Conservation (phyloP, 1,284 basidiomycete genomes). For the Tilletiopsis washingtonensis region DNA sequence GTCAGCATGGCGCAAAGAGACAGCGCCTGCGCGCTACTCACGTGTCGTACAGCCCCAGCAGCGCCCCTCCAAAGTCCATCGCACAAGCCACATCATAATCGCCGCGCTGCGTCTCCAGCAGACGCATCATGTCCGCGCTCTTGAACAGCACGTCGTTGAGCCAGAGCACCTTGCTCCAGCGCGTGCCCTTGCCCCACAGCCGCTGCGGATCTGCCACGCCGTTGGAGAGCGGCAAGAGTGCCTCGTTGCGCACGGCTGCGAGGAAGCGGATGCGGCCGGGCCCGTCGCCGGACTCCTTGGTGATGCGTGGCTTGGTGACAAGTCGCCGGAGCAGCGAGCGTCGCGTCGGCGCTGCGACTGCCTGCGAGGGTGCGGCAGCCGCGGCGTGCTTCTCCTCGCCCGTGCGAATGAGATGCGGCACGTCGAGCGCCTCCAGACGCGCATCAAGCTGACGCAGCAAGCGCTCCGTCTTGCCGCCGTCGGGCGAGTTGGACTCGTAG, state of each 20-base stretch:
- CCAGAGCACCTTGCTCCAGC: neutral
- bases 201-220: neutral
- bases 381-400: neutral
- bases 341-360: too few relatives aligned
- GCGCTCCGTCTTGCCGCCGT: neutral
- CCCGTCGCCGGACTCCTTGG: neutral
- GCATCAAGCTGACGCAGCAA: neutral
- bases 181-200: neutral
- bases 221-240: neutral
- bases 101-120: neutral
- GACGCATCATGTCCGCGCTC: neutral
- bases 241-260: slow-evolving; percentile 1
- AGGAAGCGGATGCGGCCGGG: neutral
- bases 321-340: too few relatives aligned
- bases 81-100: slow-evolving; percentile 1
- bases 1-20: neutral
- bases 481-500: slow-evolving; percentile 1
- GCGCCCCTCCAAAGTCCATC: neutral
- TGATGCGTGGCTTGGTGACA: neutral
- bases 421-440: neutral
- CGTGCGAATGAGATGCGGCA: neutral
- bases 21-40: neutral
- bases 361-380: too few relatives aligned
- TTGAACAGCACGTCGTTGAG: slow-evolving; percentile 1
- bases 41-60: slow-evolving; percentile 2